phyloP scores from a whole-genome alignment of 106 monocot species.

The Dendrobium catenatum region DNA sequence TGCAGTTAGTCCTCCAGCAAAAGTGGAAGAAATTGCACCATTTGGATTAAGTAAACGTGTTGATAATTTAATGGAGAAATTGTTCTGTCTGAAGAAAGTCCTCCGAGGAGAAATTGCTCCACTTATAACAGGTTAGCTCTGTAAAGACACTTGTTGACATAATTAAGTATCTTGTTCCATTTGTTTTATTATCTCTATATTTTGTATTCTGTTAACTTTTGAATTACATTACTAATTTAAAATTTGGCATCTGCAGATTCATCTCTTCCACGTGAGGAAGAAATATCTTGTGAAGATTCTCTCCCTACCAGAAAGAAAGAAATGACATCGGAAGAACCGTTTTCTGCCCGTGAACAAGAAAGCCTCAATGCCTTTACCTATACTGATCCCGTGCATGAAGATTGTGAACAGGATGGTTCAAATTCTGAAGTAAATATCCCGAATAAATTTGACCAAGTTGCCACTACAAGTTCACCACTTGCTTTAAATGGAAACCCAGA shows the following conservation, averaged over 20 bases:
- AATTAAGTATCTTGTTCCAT: not conserved
- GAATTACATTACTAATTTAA: not conserved
- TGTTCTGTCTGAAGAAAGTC: not conserved
- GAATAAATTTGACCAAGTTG: not conserved
- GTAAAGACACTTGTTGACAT: not conserved
- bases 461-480: not conserved
- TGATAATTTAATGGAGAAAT: constrained; percentile 7
- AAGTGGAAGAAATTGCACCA: not conserved
- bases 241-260: not conserved
- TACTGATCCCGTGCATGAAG: not conserved
- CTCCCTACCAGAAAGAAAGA: not conserved
- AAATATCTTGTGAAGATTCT: not conserved
- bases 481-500: not conserved
- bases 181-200: not conserved
- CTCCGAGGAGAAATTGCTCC: constrained; percentile 3
- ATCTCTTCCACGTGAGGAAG: not conserved
- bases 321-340: not conserved
- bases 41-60: constrained; percentile 5
- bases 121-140: not conserved
- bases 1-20: not conserved
- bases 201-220: not conserved
- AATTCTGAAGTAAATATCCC: not conserved
- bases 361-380: not conserved
- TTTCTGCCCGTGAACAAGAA: not conserved
- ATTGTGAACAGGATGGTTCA: not conserved